Conservation (phyloP, 345 rosid genomes). For the Pelargonium nanum region DNA sequence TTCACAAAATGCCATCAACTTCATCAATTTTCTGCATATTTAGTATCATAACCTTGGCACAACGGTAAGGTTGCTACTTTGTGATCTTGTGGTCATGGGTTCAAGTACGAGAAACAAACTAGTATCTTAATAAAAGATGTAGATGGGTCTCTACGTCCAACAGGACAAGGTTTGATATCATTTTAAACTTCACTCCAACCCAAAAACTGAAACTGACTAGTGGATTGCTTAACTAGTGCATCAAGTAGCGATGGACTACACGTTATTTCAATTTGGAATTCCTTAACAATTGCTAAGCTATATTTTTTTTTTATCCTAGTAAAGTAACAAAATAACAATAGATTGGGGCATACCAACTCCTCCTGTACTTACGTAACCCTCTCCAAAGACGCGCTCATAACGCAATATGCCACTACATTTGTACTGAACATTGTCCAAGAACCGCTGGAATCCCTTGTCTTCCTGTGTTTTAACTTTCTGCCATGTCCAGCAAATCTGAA, state of each 20-base stretch:
- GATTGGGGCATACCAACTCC: conserved; percentile 56
- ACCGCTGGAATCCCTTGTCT: conserved; percentile 87
- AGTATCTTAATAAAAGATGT: too few species aligned
- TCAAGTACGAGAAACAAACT: too few species aligned
- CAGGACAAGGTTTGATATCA: too few species aligned
- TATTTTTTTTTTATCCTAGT: not conserved
- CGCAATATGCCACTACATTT: conserved; percentile 72
- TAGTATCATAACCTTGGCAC: too few species aligned
- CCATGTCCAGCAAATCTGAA: conserved; percentile 98
- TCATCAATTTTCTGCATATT: too few species aligned
- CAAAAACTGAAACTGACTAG: too few species aligned
- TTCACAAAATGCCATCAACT: too few species aligned
- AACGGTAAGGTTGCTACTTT: too few species aligned
- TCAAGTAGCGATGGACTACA: not conserved
- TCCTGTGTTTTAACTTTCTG: conserved; percentile 64
- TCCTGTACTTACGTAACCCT: conserved; percentile 92
- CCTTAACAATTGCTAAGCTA: not conserved
- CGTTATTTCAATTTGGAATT: not conserved
- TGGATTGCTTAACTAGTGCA: too few species aligned
- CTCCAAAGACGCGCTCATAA: conserved; percentile 89
- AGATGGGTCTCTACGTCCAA: too few species aligned
- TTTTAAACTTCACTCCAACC: too few species aligned
- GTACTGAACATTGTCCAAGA: conserved; percentile 91
- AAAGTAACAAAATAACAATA: not conserved
- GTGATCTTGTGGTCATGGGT: too few species aligned